Evolutionary conservation across 441 rosid species (phyloP), one percentile per base, ranked within the genome.

Genomic region (Breynia disticha): DNA sequence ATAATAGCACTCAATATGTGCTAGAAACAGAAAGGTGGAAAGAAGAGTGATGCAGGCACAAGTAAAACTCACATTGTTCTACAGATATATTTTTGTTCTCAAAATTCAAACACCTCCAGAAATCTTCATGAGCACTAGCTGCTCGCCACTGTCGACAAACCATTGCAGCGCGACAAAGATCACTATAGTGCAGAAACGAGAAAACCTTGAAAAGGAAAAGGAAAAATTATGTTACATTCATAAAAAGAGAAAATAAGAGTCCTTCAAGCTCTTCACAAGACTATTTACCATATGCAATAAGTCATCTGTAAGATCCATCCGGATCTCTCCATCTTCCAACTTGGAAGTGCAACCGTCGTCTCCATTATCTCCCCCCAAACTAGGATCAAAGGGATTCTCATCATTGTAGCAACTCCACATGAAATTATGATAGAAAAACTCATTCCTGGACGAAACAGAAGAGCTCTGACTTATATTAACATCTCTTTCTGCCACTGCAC

Each of bases 71-170:
- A 94, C 99, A 89, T 74, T 85, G 95, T 57, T 86, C 90, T 17
- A 78, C 54, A 18, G 95, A 83, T 66, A 94, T 79, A 56, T 80
- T 85, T 54, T 73, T 79, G 59, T 85, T 77, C 71, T 87, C 81
- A 68, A 94, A 90, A 75, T 87, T 79, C 74, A 90, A 72, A 71
- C 78, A 73, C 74, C 76, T 94, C 97, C 99, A 94, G 57, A 87
- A 90, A 66, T 89, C 96, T 68, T 94, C 99, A 79, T 94, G 99
- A 48, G 91, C 73, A 71, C 94, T 90, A 61, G 96, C 96, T 62
- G 71, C 69, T 77, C 87, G 87, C 99, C 99, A 94, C 77, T 87
- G 97, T 65, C 79, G 77, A 73, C 99, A 90, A 37, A 94, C 96
- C 75, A 80, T 77, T 42, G 91, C 95, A 57, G 96, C 90, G 56